Base-by-base conservation (phyloP, 495 filamentous ascomycete species). In the Beverwykella pulmonaria region DNA sequence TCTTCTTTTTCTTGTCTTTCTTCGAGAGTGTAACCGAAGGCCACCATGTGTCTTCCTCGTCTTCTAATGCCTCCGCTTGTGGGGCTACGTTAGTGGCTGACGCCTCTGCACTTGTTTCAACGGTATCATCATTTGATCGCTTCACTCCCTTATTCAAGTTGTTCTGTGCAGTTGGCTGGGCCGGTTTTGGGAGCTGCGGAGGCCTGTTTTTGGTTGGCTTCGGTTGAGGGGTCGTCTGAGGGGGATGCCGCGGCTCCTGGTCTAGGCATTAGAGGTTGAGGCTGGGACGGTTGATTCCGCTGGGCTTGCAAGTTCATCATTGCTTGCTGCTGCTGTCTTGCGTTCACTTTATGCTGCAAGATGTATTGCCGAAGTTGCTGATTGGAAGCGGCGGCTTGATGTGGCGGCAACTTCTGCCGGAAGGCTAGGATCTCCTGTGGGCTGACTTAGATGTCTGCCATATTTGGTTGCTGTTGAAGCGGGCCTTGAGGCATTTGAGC, bases 91-190 rank as follows among this genome's bases (percentile, higher is more conserved):
- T 63, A 17, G 67, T 15, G 7, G 67, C 30, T 17, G 41, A 34
- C 9, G 69, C 59, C 0, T 84, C 79, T 58, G 81, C 81, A 26
- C 79, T 80, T 25, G 81, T 76, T 62, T 90, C 89, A 17, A 80
- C 74, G 8, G 81, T 71, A 71, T 92, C 89, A 61, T 92, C 90
- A 44, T 81, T 81, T 8, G 83, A 71, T 57, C 88, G 83, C 75
- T 90, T 91, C 36, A 78, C 71, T 30, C 69, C 75, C 69, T 74
- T 82, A 77, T 69, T 71, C 10, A 63, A 61, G 60, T 59, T 58
- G 17, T 53, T 63, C 65, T 64, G 56, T 29, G 26, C 26, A 53
- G 27, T 17, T 58, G 66, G 44, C 58, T 60, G 72, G 26, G 64
- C 39, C 49, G 71, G 12, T 61, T 55, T 23, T 46, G 60, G 29